Evolutionary conservation across 2,329 filamentous ascomycete species (phyloP), one percentile per base, ranked within the genome.

Genomic region (Verticillium tricorpus): DNA sequence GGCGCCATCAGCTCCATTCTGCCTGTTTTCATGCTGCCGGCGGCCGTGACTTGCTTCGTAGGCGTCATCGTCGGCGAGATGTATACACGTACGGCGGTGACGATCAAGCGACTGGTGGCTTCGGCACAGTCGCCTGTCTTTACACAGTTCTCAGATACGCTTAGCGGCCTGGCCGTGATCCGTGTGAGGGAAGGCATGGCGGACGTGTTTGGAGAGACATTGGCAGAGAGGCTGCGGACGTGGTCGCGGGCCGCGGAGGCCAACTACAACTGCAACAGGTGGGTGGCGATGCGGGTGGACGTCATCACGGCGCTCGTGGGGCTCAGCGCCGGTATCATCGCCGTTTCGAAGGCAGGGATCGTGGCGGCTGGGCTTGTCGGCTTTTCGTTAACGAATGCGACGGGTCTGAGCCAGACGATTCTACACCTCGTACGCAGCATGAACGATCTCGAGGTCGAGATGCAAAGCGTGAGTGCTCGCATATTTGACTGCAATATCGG

Each of bases 361-460:
- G 76, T 84, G 2, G 76, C 79, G 12, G 81, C 82, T 32, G 82
- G 83, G 3, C 69, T 85, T 55, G 82, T 85, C 3, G 83, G 82
- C 5, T 85, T 85, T 70, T 85, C 83, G 1, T 72, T 86, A 28
- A 80, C 78, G 22, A 85, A 84, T 60, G 82, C 83, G 32, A 84
- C 80, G n/a, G 80, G 80, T 0, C 71, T 85, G 22, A 84, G 80
- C 57, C 73, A 78, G 62, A 80, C 80, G 0, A 85, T 85, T 52
- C 67, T 86, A 28, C 69, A 76, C 32, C 68, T 86, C 39, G 82
- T 86, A 9, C 78, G 83, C 31, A 72, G 76, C 15, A 81, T 83
- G 76, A 86, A 86, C 63, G 81, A 85, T 64, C 73, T 85, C 14
- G 83, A 85, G 67, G 77, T 85, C 0, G 82, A 85, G 68, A 75